These are phyloP conservation scores for Podospora tetraspora DNA, from an alignment of 495 filamentous ascomycete species.

Conservation along the genomic window DNA sequence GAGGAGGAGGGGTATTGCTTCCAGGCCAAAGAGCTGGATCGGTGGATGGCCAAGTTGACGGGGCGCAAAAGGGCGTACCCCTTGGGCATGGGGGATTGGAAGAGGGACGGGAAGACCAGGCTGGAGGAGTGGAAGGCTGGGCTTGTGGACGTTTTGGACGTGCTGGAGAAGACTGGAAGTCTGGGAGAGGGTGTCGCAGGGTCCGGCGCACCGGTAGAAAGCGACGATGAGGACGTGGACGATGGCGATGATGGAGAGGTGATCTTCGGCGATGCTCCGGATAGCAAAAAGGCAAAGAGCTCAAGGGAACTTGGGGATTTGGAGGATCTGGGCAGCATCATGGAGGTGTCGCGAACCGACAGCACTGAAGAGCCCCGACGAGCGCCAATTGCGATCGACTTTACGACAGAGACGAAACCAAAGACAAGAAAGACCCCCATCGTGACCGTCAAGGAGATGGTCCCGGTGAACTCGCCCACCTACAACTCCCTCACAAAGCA, in stretches of 20 bases:
- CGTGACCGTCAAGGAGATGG: constrained; percentile 75
- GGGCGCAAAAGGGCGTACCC: constrained; percentile 74
- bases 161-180: constrained; percentile 54
- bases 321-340: constrained; percentile 71
- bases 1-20: constrained; percentile 88
- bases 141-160: constrained; percentile 62
- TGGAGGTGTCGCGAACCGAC: constrained; percentile 45
- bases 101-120: constrained; percentile 57
- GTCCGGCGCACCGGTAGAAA: constrained; percentile 77
- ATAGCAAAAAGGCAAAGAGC: constrained; percentile 35
- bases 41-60: constrained; percentile 91
- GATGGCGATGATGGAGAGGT: constrained; percentile 57
- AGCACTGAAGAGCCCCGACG: constrained; percentile 21
- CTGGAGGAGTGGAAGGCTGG: constrained; percentile 74
- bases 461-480: constrained; percentile 81
- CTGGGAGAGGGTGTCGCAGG: constrained; percentile 76
- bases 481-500: constrained; percentile 87
- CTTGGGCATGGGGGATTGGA: constrained; percentile 81
- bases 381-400: constrained; percentile 74
- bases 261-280: constrained; percentile 40
- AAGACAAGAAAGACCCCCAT: constrained; percentile 41
- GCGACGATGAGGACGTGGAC: constrained; percentile 63
- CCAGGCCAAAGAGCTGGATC: constrained; percentile 82
- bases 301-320: constrained; percentile 62
- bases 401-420: constrained; percentile 51